Evolutionary conservation across 2,329 filamentous ascomycete species (phyloP).

Genomic region (Fusarium drepaniforme): DNA sequence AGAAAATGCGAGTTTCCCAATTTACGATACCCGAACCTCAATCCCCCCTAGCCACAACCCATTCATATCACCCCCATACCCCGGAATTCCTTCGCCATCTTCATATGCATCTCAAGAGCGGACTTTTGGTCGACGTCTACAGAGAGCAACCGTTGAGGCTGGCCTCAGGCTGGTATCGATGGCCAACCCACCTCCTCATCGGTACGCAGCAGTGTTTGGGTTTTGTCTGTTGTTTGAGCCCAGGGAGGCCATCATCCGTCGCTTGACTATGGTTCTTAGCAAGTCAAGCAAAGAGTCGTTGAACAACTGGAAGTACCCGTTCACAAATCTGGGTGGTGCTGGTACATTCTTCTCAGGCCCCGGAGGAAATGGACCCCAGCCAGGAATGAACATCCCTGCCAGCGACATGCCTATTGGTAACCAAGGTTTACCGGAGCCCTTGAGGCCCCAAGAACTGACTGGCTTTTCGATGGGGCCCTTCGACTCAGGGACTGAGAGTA

Average conservation of each 20-base stretch:
- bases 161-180: conserved; percentile 69
- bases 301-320: conserved; percentile 70
- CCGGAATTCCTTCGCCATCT: conserved; percentile 56
- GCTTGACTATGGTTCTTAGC: conserved; percentile 52
- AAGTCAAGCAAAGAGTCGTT: conserved; percentile 58
- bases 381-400: not conserved
- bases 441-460: conserved; percentile 39
- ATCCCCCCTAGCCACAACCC: conserved; percentile 32
- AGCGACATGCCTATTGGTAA: conserved; percentile 49
- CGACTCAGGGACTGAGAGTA: conserved; percentile 51
- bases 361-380: conserved; percentile 2
- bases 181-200: conserved; percentile 59
- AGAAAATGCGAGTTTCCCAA: conserved; percentile 67
- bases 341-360: conserved; percentile 70
- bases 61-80: conserved; percentile 44
- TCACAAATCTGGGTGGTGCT: conserved; percentile 74
- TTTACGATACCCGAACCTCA: conserved; percentile 42
- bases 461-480: conserved; percentile 63
- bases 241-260: conserved; percentile 59
- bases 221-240: conserved; percentile 75
- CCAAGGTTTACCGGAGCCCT: conserved; percentile 47
- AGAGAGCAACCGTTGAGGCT: conserved; percentile 73
- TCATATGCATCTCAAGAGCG: conserved; percentile 74
- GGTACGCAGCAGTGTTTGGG: conserved; percentile 72
- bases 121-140: conserved; percentile 78